phyloP scores from a whole-genome alignment of 768 basidiomycete genomes.

The Heimioporus sp. region DNA sequence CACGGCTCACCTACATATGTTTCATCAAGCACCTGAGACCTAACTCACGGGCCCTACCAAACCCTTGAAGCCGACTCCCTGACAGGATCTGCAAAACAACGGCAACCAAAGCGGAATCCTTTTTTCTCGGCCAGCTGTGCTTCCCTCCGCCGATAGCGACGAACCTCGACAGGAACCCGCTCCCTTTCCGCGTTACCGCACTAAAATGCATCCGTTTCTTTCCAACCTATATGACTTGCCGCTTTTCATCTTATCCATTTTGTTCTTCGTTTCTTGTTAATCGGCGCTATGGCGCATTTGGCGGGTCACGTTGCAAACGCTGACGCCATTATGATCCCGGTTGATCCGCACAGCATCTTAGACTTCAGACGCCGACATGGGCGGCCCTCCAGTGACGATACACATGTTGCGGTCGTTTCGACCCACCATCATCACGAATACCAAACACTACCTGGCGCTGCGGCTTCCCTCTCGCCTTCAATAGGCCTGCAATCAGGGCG shows the following conservation, averaged over 20 bases:
- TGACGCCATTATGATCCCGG: conserved; percentile 1
- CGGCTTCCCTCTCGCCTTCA: background rate
- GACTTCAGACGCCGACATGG: background rate
- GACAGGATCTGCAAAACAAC: background rate
- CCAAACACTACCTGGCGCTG: background rate
- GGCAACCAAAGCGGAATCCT: background rate
- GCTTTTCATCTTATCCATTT: background rate
- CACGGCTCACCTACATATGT: too few species aligned
- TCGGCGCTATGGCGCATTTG: background rate
- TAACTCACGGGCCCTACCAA: too few species aligned
- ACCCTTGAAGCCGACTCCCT: background rate
- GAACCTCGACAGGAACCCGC: conserved; percentile 1
- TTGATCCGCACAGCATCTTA: background rate
- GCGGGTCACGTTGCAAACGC: background rate
- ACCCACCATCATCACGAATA: background rate
- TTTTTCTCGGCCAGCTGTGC: background rate
- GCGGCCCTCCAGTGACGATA: background rate
- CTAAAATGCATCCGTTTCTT: background rate
- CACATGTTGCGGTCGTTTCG: background rate
- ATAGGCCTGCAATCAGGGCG: background rate
- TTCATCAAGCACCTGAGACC: too few species aligned
- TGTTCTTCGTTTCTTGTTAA: background rate
- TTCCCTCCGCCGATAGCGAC: background rate
- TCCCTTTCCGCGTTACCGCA: background rate
- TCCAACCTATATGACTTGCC: background rate